Percentiles rank a stretch among this genome's conserved stretches.
These are phyloP conservation scores for Eucalyptus regnans DNA, from an alignment of 345 rosid species.

Conservation along the genomic window DNA sequence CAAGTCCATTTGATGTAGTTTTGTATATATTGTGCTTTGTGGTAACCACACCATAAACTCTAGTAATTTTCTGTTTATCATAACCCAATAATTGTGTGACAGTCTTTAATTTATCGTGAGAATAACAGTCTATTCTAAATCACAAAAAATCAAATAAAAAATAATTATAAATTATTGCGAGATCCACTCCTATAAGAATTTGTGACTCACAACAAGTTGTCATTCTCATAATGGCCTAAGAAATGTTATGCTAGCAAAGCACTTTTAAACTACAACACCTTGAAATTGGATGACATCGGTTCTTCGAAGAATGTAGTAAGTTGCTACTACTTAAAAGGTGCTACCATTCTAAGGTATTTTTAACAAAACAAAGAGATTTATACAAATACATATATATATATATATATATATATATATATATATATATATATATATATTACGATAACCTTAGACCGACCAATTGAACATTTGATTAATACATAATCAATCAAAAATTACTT, in stretches of 20 bases:
- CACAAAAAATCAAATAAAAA: too few species aligned
- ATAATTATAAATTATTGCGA: too few species aligned
- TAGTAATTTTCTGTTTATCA: not conserved
- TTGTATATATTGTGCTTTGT: not conserved
- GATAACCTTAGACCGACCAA: not conserved
- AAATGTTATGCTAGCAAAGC: too few species aligned
- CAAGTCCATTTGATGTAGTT: not conserved
- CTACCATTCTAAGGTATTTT: not conserved
- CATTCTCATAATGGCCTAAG: too few species aligned
- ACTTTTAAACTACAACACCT: not conserved
- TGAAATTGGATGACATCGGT: not conserved
- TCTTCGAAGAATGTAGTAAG: not conserved
- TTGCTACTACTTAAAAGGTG: not conserved
- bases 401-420: too few species aligned
- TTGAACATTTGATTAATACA: not conserved
- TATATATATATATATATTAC: not conserved
- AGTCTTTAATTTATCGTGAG: fast-evolving
- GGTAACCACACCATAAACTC: not conserved
- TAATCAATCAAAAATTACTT: not conserved
- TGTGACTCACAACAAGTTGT: fast-evolving
- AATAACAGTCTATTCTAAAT: fast-evolving
- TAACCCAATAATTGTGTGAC: not conserved
- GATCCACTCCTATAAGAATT: too few species aligned
- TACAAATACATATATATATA: too few species aligned
- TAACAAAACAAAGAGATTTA: not conserved